These are phyloP conservation scores for Scenedesmus sp. DNA, from an alignment of 163 green algal species.

Conservation along the genomic window DNA sequence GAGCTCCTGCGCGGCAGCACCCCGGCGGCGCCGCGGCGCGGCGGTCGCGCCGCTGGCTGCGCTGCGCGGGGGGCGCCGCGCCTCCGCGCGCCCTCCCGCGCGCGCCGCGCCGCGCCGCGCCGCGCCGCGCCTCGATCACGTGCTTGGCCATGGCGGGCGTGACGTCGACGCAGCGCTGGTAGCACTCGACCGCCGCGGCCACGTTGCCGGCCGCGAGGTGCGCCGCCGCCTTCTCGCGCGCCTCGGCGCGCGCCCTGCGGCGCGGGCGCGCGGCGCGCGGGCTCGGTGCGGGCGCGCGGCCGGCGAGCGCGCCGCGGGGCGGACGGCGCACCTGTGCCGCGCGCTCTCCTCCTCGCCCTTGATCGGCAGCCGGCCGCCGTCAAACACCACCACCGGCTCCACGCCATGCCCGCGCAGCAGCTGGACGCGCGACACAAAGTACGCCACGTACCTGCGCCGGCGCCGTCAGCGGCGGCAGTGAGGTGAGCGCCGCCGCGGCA, in stretches of 20 bases:
- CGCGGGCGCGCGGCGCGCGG: not conserved
- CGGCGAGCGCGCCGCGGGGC: not conserved
- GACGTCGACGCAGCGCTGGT: constrained; percentile 91
- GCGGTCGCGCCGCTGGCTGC: too few species aligned
- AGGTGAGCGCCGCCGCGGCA: too few species aligned
- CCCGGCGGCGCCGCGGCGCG: too few species aligned
- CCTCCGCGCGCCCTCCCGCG: too few species aligned
- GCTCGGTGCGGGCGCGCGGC: too few species aligned
- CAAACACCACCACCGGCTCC: constrained; percentile 92
- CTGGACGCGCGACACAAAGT: constrained; percentile 85
- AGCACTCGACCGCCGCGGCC: constrained; percentile 87
- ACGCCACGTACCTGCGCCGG: constrained; percentile 82
- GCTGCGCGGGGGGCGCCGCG: too few species aligned
- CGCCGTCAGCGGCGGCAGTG: too few species aligned
- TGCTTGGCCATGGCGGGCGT: constrained; percentile 82
- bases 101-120: too few species aligned
- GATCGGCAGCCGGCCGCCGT: constrained; percentile 91
- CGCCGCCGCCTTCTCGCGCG: constrained; percentile 69
- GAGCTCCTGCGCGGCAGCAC: constrained; percentile 56
- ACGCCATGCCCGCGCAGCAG: constrained; percentile 81
- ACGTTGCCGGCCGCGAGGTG: constrained; percentile 81
- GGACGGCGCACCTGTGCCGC: constrained; percentile 55
- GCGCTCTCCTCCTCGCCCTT: constrained; percentile 89
- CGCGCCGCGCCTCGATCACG: constrained; percentile 70
- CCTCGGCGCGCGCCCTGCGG: constrained; percentile 72